phyloP scores from a whole-genome alignment of 495 filamentous ascomycete genomes.

The Podospora appendiculata region DNA sequence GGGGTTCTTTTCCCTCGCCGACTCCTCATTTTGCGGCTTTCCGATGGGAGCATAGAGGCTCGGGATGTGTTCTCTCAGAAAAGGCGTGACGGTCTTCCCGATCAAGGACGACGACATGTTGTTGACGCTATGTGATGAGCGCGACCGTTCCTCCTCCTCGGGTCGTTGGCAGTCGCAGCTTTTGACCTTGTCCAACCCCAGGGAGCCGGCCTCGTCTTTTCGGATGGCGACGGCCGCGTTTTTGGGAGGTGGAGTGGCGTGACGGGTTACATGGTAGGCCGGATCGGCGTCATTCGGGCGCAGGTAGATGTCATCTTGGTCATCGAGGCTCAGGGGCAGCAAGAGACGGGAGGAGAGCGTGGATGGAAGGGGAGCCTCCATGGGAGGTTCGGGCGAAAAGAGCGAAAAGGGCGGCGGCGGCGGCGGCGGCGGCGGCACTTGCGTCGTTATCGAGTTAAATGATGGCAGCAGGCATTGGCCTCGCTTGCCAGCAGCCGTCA shows the following conservation, averaged over 20 bases:
- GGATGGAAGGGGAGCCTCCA: slow-evolving; percentile 15
- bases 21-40: slow-evolving; percentile 31
- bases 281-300: slow-evolving; percentile 15
- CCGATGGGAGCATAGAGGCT: slow-evolving; percentile 69
- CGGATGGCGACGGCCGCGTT: neutral
- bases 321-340: slow-evolving; percentile 14
- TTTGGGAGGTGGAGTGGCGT: slow-evolving; percentile 8
- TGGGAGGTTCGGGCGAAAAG: slow-evolving; percentile 9
- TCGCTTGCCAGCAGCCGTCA: slow-evolving; percentile 16
- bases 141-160: slow-evolving; percentile 29
- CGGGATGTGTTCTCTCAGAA: slow-evolving; percentile 79
- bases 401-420: slow-evolving; percentile 4
- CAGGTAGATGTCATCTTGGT: slow-evolving; percentile 22
- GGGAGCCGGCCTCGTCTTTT: neutral
- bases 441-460: slow-evolving; percentile 18
- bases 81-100: slow-evolving; percentile 61
- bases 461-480: slow-evolving; percentile 23
- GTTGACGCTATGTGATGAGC: slow-evolving; percentile 23
- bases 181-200: slow-evolving; percentile 13
- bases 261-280: slow-evolving; percentile 11
- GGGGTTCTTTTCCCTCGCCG: slow-evolving; percentile 38
- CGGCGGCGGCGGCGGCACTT: slow-evolving; percentile 8
- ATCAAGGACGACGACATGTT: slow-evolving; percentile 43
- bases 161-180: slow-evolving; percentile 33
- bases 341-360: slow-evolving; percentile 13